These are phyloP conservation scores for Scenedesmus sp. DNA, from an alignment of 163 green algal species.

Conservation along the genomic window DNA sequence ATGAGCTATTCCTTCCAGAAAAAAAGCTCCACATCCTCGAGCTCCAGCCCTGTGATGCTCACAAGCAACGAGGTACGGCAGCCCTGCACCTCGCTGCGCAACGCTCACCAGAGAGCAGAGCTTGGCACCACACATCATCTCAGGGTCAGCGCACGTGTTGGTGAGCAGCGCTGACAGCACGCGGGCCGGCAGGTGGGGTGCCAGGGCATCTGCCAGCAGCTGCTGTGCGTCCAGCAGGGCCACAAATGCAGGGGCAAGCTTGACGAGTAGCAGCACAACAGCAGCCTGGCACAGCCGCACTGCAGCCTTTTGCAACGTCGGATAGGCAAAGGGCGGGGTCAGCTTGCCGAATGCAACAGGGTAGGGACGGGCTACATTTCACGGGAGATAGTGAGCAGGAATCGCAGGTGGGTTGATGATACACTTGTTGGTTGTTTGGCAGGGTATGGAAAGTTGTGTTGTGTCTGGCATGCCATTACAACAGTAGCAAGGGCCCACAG, in stretches of 20 bases:
- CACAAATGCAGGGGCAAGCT: neutral
- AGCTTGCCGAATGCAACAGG: neutral
- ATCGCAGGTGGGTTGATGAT: no score
- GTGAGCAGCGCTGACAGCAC: neutral
- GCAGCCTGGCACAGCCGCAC: neutral
- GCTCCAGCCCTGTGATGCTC: no score
- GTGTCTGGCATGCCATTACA: no score
- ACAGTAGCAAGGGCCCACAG: no score
- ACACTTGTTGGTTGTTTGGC: no score
- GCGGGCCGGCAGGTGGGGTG: neutral
- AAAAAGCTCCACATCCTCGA: no score
- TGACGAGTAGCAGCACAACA: neutral
- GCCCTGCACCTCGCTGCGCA: neutral
- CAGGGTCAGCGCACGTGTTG: neutral
- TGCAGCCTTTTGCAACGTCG: neutral
- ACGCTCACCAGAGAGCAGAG: neutral
- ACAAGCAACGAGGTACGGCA: no score
- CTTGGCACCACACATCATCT: neutral
- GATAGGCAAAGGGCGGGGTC: neutral
- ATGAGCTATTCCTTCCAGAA: no score
- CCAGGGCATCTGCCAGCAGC: neutral
- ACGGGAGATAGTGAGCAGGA: neutral
- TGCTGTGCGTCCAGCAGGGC: neutral
- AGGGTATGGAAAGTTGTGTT: no score
- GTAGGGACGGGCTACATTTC: neutral